Evolutionary conservation across 768 basidiomycete genomes (phyloP), one percentile per base, ranked within the genome.

Genomic region (Xerocomellus chrysenteron): DNA sequence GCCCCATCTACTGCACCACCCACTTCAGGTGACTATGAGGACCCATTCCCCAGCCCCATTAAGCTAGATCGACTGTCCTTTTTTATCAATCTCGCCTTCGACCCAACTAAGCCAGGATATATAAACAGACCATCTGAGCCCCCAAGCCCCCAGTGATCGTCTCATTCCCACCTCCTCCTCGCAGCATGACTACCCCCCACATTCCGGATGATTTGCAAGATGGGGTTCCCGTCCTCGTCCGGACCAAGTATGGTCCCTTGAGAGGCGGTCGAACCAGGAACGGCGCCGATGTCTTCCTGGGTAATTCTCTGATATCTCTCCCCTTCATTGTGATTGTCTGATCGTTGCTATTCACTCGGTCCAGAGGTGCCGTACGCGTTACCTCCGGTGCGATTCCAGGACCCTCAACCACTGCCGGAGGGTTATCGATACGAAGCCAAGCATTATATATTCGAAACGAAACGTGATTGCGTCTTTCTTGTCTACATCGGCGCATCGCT

Each of bases 351-450:
- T 41, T 21, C 6, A 30, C 24, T 19, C 32, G 7, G 2, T 43
- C 19, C 57, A 90, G 88, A 90, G 73, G 74, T 90, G 40, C 87
- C 88, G 3, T 92, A 86, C 62, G 88, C 85, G 2, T 69, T 87
- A 5, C 82, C 86, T 39, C 85, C 87, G 0, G 70, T 65, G 17
- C 77, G 88, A n/a, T 90, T 88, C 59, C 72, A 82, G 54, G 84
- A 90, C 65, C 83, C 87, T 3, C 65, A 76, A 9, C 75, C 84
- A 0, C 72, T 90, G 4, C 83, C 86, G 1, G 55, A 72, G 4
- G 70, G 71, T 47, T 83, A 80, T 68, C 74, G 68, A n/a, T 90
- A 90, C 58, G 78, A 82, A 40, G 69, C 74, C 5, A 84, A 79
- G 63, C 80, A 82, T 39, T 90, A 85, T 64, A 78, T 84, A 46